Percentiles rank a stretch among this genome's conserved stretches.
Conservation (phyloP, 2,329 filamentous ascomycete species). For the Apiospora phragmitis region DNA sequence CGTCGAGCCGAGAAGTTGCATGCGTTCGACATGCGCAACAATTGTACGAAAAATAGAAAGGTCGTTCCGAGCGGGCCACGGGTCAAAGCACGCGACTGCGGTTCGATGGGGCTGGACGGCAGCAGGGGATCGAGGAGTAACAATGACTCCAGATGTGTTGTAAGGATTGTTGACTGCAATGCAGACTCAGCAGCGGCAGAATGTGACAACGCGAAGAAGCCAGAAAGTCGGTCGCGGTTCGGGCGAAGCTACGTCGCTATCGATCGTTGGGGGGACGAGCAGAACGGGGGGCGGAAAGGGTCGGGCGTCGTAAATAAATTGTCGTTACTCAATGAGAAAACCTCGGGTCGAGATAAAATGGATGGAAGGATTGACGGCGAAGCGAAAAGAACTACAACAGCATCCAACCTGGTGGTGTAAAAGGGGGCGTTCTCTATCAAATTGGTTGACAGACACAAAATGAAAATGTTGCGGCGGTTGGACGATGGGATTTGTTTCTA, state of each 20-base stretch:
- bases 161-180: not conserved
- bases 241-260: not conserved
- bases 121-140: not conserved
- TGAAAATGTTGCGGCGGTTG: slow-evolving; percentile 6
- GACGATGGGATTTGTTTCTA: not conserved
- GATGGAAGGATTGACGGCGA: slow-evolving; percentile 9
- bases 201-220: not conserved
- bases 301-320: slow-evolving; percentile 1
- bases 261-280: not conserved
- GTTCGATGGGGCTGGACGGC: not conserved
- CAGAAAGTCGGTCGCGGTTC: not conserved
- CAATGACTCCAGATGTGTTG: not conserved
- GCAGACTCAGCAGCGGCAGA: not conserved
- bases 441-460: slow-evolving; percentile 4
- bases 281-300: not conserved
- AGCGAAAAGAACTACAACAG: slow-evolving; percentile 2
- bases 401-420: not conserved
- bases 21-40: slow-evolving; percentile 16
- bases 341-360: not conserved
- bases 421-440: slow-evolving; percentile 1
- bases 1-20: not conserved
- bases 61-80: not conserved
- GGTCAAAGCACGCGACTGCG: slow-evolving; percentile 4
- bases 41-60: not conserved
- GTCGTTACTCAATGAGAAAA: not conserved